These are phyloP conservation scores for Metschnikowia colocasiae DNA, from an alignment of 805 yeast species.

Conservation along the genomic window DNA sequence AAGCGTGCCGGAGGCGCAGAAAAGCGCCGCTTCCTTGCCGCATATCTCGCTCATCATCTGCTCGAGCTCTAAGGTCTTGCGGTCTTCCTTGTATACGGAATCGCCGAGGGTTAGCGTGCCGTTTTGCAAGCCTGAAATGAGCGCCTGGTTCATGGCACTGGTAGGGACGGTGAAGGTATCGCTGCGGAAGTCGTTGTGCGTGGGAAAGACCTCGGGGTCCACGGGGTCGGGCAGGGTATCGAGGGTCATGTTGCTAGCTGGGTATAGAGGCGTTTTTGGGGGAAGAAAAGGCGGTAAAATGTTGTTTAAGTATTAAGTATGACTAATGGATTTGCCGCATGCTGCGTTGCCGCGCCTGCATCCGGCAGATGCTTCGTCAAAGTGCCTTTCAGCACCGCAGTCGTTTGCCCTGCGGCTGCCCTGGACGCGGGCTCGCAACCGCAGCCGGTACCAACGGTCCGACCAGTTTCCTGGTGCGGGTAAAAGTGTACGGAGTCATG, in stretches of 20 bases:
- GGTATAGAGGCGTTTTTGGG: neutral
- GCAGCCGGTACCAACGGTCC: no score
- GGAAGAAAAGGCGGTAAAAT: neutral
- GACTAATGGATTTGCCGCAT: conserved; percentile 3
- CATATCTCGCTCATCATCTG: conserved; percentile 59
- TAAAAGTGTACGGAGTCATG: neutral
- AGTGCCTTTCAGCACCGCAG: neutral
- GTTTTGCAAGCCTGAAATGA: conserved; percentile 40
- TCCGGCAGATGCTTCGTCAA: neutral
- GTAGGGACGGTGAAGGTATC: conserved; percentile 94
- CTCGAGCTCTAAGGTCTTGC: conserved; percentile 63
- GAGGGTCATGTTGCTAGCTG: conserved; percentile 13
- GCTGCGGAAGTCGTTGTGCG: conserved; percentile 43
- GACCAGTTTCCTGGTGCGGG: no score
- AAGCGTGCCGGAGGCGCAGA: conserved; percentile 85
- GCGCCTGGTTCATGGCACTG: conserved; percentile 57
- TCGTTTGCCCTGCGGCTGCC: neutral
- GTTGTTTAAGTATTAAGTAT: neutral
- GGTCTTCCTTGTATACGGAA: conserved; percentile 84
- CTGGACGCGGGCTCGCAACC: neutral
- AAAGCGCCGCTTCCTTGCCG: conserved; percentile 78
- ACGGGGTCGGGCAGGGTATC: neutral
- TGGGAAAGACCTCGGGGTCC: neutral
- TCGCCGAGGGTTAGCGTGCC: conserved; percentile 55
- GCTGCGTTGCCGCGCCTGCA: conserved; percentile 4